A percentile compares a stretch with the other conserved stretches of the same genome.
These are phyloP conservation scores for Vinca major DNA, from an alignment of 305 asterid genomes.

Conservation along the genomic window DNA sequence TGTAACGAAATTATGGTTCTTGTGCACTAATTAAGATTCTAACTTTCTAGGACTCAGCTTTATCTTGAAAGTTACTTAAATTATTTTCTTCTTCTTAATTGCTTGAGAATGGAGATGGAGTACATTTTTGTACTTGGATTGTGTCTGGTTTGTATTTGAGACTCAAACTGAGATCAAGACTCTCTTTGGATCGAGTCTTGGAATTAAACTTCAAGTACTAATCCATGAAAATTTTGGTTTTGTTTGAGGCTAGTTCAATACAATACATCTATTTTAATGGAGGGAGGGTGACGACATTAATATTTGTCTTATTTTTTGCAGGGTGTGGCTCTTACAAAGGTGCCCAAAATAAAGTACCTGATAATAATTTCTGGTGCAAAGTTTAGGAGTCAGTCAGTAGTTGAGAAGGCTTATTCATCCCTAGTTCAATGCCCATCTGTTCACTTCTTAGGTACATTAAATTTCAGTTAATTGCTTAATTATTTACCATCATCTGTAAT, in stretches of 20 bases:
- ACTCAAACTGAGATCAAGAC: too few species aligned
- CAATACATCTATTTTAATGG: not conserved
- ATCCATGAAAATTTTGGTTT: too few species aligned
- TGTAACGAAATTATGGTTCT: too few species aligned
- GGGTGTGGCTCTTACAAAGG: slow-evolving; percentile 70
- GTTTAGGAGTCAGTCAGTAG: slow-evolving; percentile 35
- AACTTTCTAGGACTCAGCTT: too few species aligned
- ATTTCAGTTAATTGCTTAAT: not conserved
- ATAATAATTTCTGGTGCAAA: slow-evolving; percentile 83
- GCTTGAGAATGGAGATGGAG: not conserved
- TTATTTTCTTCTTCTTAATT: not conserved
- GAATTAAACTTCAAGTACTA: too few species aligned
- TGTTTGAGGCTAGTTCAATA: too few species aligned
- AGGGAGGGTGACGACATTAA: not conserved
- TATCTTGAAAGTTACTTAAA: not conserved
- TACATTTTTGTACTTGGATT: too few species aligned
- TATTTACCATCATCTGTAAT: not conserved
- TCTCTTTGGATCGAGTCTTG: too few species aligned
- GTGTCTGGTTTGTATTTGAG: too few species aligned
- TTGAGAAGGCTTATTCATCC: slow-evolving; percentile 64
- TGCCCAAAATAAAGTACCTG: slow-evolving; percentile 54
- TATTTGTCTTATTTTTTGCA: slow-evolving; percentile 21
- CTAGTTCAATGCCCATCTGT: slow-evolving; percentile 55
- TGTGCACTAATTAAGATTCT: too few species aligned
- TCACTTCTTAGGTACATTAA: slow-evolving; percentile 69